phyloP scores from a whole-genome alignment of 148 eudicot genomes.

The Chenopodium formosanum region DNA sequence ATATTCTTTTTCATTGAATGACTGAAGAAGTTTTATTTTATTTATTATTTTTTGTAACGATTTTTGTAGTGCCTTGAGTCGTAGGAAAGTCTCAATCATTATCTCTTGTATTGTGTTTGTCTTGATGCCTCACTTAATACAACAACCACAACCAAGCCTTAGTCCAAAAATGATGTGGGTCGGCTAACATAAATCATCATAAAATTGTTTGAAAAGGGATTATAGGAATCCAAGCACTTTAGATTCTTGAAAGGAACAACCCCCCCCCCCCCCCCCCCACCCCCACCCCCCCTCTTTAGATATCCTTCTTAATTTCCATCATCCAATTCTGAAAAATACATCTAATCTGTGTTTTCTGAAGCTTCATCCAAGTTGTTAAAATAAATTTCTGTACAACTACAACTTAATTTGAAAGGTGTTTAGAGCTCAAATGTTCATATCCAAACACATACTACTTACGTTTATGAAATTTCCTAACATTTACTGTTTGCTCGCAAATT shows the following conservation, averaged over 20 bases:
- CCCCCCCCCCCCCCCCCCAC: background rate
- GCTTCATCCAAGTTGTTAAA: background rate
- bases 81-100: background rate
- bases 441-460: background rate
- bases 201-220: background rate
- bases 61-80: background rate
- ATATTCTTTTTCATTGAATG: background rate
- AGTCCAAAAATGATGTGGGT: no score
- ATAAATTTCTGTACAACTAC: background rate
- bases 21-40: background rate
- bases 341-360: no score
- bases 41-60: background rate
- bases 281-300: background rate
- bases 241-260: background rate
- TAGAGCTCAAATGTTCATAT: background rate
- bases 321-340: background rate
- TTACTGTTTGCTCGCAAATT: no score
- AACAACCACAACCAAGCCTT: no score
- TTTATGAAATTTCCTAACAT: no score
- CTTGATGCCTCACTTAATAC: background rate
- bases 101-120: background rate
- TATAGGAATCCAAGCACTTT: background rate
- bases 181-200: no score
- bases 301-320: background rate
- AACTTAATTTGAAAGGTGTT: background rate